phyloP scores from a whole-genome alignment of 2,329 filamentous ascomycete genomes.

The Scortechinia acanthostroma region DNA sequence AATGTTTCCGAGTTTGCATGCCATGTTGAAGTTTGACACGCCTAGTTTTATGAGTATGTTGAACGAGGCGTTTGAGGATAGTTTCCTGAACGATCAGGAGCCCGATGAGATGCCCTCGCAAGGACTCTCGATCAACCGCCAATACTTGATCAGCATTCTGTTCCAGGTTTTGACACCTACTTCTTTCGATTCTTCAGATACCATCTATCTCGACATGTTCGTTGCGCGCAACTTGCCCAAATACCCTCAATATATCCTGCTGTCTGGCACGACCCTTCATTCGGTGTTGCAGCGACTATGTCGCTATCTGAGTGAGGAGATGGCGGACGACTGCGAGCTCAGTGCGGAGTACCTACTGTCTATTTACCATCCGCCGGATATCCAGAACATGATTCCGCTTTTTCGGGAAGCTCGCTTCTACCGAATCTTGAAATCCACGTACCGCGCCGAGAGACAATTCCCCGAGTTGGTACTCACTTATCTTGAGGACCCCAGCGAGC shows the following conservation, averaged over 20 bases:
- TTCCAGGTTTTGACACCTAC: slow-evolving; percentile 78
- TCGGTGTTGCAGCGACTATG: slow-evolving; percentile 77
- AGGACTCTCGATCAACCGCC: slow-evolving; percentile 74
- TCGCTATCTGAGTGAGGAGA: slow-evolving; percentile 70
- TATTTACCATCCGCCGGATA: slow-evolving; percentile 81
- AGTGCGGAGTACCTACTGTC: slow-evolving; percentile 93
- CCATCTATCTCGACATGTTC: slow-evolving; percentile 97
- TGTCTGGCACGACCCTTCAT: slow-evolving; percentile 79
- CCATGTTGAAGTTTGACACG: slow-evolving; percentile 81
- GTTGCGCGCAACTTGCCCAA: slow-evolving; percentile 92
- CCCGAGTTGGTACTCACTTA: slow-evolving; percentile 72
- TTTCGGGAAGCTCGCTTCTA: slow-evolving; percentile 79
- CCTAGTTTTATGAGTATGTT: slow-evolving; percentile 89
- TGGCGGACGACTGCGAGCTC: slow-evolving; percentile 91
- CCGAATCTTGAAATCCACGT: slow-evolving; percentile 83
- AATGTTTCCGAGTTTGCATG: slow-evolving; percentile 76
- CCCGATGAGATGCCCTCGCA: slow-evolving; percentile 60
- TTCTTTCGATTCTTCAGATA: slow-evolving; percentile 73
- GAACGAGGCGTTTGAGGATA: slow-evolving; percentile 95
- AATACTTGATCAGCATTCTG: slow-evolving; percentile 86
- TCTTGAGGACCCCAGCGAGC: slow-evolving; percentile 77
- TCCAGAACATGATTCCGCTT: slow-evolving; percentile 67
- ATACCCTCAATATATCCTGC: slow-evolving; percentile 88
- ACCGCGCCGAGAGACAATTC: slow-evolving; percentile 73
- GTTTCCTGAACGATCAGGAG: slow-evolving; percentile 77